Evolutionary conservation across 2,329 filamentous ascomycete species (phyloP).

Genomic region (Scopulariopsis brevicaulis): DNA sequence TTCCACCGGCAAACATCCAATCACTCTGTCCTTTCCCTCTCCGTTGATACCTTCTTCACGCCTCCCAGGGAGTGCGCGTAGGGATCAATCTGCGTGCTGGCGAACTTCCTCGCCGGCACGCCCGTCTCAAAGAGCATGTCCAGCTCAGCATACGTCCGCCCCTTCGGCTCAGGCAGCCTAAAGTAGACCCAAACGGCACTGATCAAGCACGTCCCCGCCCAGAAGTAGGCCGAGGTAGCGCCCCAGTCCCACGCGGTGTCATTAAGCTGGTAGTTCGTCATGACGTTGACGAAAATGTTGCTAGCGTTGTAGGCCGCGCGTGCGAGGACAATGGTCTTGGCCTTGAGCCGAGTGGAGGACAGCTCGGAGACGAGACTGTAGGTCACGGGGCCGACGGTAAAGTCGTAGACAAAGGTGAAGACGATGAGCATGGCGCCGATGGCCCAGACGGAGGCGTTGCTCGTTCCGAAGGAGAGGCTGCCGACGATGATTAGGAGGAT

Average conservation of each 20-base stretch:
- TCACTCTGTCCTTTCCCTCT: not conserved
- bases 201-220: constrained; percentile 28
- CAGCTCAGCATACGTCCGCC: constrained; percentile 17
- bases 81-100: not conserved
- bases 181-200: constrained; percentile 35
- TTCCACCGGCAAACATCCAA: not conserved
- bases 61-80: not conserved
- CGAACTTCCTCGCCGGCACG: not conserved
- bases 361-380: constrained; percentile 41
- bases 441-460: constrained; percentile 25
- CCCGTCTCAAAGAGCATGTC: not conserved
- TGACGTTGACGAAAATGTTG: constrained; percentile 12
- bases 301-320: constrained; percentile 25
- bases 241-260: constrained; percentile 23
- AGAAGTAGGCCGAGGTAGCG: constrained; percentile 30
- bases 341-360: constrained; percentile 39
- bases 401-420: constrained; percentile 41
- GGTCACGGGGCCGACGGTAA: constrained; percentile 40
- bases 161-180: constrained; percentile 41
- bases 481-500: constrained; percentile 26
- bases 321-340: constrained; percentile 42
- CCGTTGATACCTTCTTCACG: not conserved
- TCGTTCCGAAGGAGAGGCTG: constrained; percentile 21
- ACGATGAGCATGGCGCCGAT: constrained; percentile 34
- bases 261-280: constrained; percentile 23